Conservation (phyloP, 495 filamentous ascomycete genomes). For the Penicillium paradoxum region DNA sequence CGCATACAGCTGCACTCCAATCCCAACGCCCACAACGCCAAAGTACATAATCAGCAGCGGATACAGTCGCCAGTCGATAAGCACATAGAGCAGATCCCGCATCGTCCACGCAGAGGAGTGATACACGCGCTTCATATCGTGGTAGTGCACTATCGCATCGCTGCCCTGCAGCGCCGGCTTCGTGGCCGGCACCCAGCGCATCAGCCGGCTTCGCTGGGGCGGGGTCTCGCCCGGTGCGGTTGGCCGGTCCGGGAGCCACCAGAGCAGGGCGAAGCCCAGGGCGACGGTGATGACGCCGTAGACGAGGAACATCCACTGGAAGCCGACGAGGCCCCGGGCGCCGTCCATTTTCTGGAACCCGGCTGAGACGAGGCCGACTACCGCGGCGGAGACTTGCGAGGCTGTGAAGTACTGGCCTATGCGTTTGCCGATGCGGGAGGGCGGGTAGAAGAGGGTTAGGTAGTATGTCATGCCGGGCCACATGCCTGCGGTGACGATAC, state of each 20-base stretch:
- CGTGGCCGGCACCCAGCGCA: slow-evolving; percentile 58
- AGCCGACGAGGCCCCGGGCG: slow-evolving; percentile 68
- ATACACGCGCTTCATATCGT: slow-evolving; percentile 78
- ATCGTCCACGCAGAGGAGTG: slow-evolving; percentile 64
- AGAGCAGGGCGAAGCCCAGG: slow-evolving; percentile 67
- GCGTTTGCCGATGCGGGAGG: slow-evolving; percentile 76
- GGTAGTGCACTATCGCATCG: slow-evolving; percentile 78
- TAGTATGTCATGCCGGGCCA: slow-evolving; percentile 97
- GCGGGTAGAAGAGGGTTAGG: slow-evolving; percentile 86
- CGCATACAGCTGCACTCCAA: slow-evolving; percentile 81
- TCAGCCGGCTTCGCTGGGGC: slow-evolving; percentile 36
- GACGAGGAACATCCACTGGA: slow-evolving; percentile 93
- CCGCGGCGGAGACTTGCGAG: slow-evolving; percentile 81
- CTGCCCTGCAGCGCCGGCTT: slow-evolving; percentile 68
- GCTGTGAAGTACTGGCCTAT: slow-evolving; percentile 90
- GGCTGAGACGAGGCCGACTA: slow-evolving; percentile 84
- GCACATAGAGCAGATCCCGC: slow-evolving; percentile 59
- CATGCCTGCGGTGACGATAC: slow-evolving; percentile 86
- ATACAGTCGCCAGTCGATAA: slow-evolving; percentile 83
- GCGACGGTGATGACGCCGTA: slow-evolving; percentile 72
- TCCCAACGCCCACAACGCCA: slow-evolving; percentile 86
- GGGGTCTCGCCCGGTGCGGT: slow-evolving; percentile 54
- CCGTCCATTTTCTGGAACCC: slow-evolving; percentile 92
- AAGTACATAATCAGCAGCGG: slow-evolving; percentile 89
- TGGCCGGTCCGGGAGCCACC: slow-evolving; percentile 88